Percentiles rank a stretch among this genome's conserved stretches.
Conservation (phyloP, 164 flowering plant species). For the Magnolia changhungtana region DNA sequence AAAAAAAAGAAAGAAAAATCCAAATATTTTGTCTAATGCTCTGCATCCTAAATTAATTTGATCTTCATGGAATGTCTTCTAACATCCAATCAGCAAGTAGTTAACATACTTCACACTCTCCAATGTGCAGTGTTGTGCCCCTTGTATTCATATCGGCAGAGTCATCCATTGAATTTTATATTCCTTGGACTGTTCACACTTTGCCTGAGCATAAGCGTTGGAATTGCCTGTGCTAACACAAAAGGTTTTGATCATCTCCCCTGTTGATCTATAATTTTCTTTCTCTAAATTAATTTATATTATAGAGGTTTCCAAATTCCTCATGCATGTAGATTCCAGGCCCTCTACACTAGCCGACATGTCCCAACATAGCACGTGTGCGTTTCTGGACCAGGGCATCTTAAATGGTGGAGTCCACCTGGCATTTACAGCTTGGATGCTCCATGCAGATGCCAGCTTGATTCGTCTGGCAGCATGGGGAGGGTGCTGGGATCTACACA, state of each 20-base stretch:
- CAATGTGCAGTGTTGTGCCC: too few relatives aligned
- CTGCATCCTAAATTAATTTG: background rate
- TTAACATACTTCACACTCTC: too few relatives aligned
- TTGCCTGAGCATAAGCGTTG: constrained; percentile 74
- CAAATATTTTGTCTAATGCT: background rate
- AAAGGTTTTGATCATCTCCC: constrained; percentile 51
- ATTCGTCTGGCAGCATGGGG: background rate
- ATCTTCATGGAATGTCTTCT: background rate
- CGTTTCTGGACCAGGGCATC: background rate
- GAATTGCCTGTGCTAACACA: constrained; percentile 85
- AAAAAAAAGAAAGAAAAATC: too few relatives aligned
- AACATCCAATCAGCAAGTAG: background rate
- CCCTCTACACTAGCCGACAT: background rate
- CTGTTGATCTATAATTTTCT: background rate
- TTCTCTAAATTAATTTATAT: background rate
- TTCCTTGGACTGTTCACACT: too few relatives aligned
- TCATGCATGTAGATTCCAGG: background rate
- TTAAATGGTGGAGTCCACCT: background rate
- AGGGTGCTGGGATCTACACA: background rate
- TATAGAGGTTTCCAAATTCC: background rate
- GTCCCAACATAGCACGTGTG: background rate
- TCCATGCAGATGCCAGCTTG: background rate
- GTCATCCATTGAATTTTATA: too few relatives aligned
- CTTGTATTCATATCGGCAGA: too few relatives aligned
- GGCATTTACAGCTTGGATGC: too few relatives aligned